Percentiles rank a stretch among this genome's conserved stretches.
Conservation (phyloP, 306 rosid species). For the Fagus crenata region DNA sequence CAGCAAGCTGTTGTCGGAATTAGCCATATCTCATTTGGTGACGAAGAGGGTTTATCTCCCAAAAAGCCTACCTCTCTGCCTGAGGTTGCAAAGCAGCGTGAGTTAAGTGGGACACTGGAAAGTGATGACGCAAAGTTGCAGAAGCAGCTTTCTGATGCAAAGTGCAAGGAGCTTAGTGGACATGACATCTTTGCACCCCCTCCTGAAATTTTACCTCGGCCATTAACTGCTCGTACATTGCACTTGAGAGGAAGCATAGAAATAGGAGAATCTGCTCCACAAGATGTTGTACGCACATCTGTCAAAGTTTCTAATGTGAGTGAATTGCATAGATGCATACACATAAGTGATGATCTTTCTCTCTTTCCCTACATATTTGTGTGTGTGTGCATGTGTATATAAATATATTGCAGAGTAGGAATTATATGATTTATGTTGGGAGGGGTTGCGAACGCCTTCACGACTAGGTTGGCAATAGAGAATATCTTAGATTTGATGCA, state of each 20-base stretch:
- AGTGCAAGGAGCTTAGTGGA: slow-evolving; percentile 91
- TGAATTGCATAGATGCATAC: slow-evolving; percentile 35
- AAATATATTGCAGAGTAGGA: background rate
- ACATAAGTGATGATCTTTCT: slow-evolving; percentile 4
- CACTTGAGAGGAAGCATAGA: slow-evolving; percentile 83
- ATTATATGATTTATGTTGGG: background rate
- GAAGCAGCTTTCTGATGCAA: slow-evolving; percentile 90
- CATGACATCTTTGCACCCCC: slow-evolving; percentile 97
- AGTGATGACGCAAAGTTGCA: slow-evolving; percentile 71
- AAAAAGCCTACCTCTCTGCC: slow-evolving; percentile 71
- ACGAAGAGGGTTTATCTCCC: slow-evolving; percentile 73
- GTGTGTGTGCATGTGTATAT: background rate
- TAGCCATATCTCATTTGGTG: slow-evolving; percentile 92
- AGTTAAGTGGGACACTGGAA: slow-evolving; percentile 87
- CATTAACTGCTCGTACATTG: slow-evolving; percentile 65
- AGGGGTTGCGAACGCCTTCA: background rate
- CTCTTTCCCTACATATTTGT: background rate
- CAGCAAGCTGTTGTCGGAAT: slow-evolving; percentile 89
- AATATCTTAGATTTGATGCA: background rate
- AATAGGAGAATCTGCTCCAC: slow-evolving; percentile 61
- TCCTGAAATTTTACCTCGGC: slow-evolving; percentile 87
- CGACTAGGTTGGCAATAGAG: background rate
- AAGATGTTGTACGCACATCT: slow-evolving; percentile 53
- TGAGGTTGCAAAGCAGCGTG: slow-evolving; percentile 98
- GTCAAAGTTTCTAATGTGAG: slow-evolving; percentile 38